A percentile compares a stretch with the other conserved stretches of the same genome.
These are phyloP conservation scores for Curvularia spicifera DNA, from an alignment of 2,329 filamentous ascomycete species.

Conservation along the genomic window DNA sequence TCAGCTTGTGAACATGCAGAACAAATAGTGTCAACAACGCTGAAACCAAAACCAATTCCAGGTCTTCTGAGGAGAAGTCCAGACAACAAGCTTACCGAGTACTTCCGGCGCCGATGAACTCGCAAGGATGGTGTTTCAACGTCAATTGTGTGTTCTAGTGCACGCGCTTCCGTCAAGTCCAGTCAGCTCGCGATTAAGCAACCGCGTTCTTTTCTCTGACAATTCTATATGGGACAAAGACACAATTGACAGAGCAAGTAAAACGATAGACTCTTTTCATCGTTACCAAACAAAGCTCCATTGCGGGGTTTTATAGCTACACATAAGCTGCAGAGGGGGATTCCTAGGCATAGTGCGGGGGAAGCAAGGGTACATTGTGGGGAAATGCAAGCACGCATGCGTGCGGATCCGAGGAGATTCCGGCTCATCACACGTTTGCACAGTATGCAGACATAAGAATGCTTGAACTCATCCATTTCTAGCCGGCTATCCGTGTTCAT, in stretches of 20 bases:
- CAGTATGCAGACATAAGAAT: slow-evolving; percentile 3
- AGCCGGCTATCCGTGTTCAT: background rate
- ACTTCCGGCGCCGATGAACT: background rate
- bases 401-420: slow-evolving; percentile 36
- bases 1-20: background rate
- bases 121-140: background rate
- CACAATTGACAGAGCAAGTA: background rate
- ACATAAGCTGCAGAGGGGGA: slow-evolving; percentile 16
- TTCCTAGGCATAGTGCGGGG: slow-evolving; percentile 35
- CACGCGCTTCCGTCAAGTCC: background rate
- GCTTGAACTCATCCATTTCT: background rate
- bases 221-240: background rate
- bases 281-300: slow-evolving; percentile 1
- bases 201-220: background rate
- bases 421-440: slow-evolving; percentile 6
- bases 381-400: slow-evolving; percentile 14
- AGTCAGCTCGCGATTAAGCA: background rate
- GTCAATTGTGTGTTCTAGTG: no score
- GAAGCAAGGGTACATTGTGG: slow-evolving; percentile 35
- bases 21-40: background rate
- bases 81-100: background rate
- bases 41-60: background rate
- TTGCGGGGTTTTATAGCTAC: slow-evolving; percentile 38
- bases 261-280: background rate
- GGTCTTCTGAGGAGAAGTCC: background rate